These are phyloP conservation scores for Hypoxylon crocopeplum DNA, from an alignment of 495 filamentous ascomycete species.

Conservation along the genomic window DNA sequence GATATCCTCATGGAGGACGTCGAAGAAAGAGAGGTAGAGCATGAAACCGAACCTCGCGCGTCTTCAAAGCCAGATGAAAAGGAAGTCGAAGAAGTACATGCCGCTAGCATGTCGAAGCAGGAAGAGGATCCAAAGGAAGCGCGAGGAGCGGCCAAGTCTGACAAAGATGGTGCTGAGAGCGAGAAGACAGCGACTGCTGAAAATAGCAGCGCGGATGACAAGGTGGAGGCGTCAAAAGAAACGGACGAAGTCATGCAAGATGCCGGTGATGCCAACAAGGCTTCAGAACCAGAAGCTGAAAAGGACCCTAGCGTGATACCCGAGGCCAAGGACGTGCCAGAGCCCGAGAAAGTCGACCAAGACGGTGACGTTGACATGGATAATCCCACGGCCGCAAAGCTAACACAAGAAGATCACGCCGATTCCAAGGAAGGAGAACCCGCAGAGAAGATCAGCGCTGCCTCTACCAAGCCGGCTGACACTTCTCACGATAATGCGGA, in stretches of 20 bases:
- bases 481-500: neutral
- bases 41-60: constrained; percentile 26
- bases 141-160: constrained; percentile 22
- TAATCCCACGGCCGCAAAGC: constrained; percentile 10
- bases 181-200: constrained; percentile 25
- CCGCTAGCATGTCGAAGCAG: constrained; percentile 40
- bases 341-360: constrained; percentile 24
- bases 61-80: constrained; percentile 49
- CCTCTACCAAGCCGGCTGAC: neutral
- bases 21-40: constrained; percentile 39
- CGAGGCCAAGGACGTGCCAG: constrained; percentile 6
- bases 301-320: constrained; percentile 13
- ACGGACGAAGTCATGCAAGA: constrained; percentile 47
- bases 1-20: constrained; percentile 72
- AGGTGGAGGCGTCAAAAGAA: constrained; percentile 28
- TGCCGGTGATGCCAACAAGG: constrained; percentile 15
- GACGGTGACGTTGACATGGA: constrained; percentile 44
- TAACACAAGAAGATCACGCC: constrained; percentile 7
- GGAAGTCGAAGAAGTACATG: constrained; percentile 40
- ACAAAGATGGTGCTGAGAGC: constrained; percentile 30
- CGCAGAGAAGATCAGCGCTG: neutral
- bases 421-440: constrained; percentile 25
- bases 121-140: constrained; percentile 21
- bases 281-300: constrained; percentile 20
- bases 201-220: constrained; percentile 3